These are phyloP conservation scores for Misopates orontium DNA, from an alignment of 257 asterid genomes.

Conservation along the genomic window DNA sequence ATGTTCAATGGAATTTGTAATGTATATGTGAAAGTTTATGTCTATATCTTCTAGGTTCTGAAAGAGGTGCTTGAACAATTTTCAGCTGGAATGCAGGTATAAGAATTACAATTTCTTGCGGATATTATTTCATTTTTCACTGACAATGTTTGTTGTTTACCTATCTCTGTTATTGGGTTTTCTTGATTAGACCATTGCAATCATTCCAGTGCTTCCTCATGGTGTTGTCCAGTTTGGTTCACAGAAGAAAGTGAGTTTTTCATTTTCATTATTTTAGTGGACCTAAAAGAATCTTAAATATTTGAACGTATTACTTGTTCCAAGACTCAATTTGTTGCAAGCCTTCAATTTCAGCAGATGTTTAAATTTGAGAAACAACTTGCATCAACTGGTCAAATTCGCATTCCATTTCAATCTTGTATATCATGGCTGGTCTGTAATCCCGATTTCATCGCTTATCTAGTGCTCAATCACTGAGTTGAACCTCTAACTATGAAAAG, in stretches of 20 bases:
- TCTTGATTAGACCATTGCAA: constrained; percentile 69
- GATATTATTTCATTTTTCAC: background rate
- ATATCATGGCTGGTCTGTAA: no score
- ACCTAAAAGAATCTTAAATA: background rate
- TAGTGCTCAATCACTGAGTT: no score
- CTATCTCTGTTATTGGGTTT: constrained; percentile 3
- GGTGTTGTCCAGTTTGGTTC: constrained; percentile 97
- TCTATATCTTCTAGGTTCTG: constrained; percentile 56
- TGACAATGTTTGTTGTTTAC: constrained; percentile 2
- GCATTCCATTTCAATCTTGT: no score
- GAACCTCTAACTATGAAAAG: background rate
- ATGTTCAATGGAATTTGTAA: background rate
- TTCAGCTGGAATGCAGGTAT: constrained; percentile 93
- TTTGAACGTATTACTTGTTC: no score
- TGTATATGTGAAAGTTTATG: background rate
- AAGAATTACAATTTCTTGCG: background rate
- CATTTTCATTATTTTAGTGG: background rate
- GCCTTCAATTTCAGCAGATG: no score
- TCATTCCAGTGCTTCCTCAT: constrained; percentile 86
- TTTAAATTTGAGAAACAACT: no score
- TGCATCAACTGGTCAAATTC: no score
- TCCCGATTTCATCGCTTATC: no score
- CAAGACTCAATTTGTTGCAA: background rate
- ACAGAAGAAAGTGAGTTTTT: constrained; percentile 41
- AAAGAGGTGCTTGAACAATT: constrained; percentile 69